Evolutionary conservation across 2,329 filamentous ascomycete species (phyloP).

Genomic region (Pestalotiopsis sp.): DNA sequence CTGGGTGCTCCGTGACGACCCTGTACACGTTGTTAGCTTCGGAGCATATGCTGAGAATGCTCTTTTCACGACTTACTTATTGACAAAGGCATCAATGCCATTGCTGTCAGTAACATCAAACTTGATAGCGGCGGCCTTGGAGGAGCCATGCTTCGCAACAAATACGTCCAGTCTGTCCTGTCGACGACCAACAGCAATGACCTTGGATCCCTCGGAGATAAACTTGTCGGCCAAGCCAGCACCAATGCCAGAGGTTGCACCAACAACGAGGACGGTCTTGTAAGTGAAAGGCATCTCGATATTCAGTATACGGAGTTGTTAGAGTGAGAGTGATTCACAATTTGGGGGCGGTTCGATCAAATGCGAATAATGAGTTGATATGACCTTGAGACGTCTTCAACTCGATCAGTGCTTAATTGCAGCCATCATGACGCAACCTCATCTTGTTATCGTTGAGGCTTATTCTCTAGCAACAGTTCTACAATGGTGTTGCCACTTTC

Average conservation of each 20-base stretch:
- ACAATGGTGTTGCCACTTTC: background rate
- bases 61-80: slow-evolving; percentile 30
- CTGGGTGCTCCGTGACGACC: slow-evolving; percentile 33
- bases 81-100: slow-evolving; percentile 29
- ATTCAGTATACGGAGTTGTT: background rate
- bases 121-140: slow-evolving; percentile 1
- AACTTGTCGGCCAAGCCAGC: slow-evolving; percentile 32
- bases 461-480: background rate
- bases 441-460: background rate
- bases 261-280: slow-evolving; percentile 31
- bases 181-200: slow-evolving; percentile 60
- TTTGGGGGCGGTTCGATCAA: background rate
- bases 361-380: background rate
- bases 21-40: slow-evolving; percentile 22
- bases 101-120: slow-evolving; percentile 8
- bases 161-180: slow-evolving; percentile 44
- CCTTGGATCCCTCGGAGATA: slow-evolving; percentile 49
- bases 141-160: slow-evolving; percentile 14
- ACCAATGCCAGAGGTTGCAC: slow-evolving; percentile 32
- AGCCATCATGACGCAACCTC: background rate
- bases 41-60: background rate
- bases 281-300: slow-evolving; percentile 28
- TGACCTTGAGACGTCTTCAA: background rate
- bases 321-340: background rate
- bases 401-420: background rate